A percentile compares a stretch with the other conserved stretches of the same genome.
These are phyloP conservation scores for Fusarium fracticaudum DNA, from an alignment of 2,329 filamentous ascomycete genomes.

Conservation along the genomic window DNA sequence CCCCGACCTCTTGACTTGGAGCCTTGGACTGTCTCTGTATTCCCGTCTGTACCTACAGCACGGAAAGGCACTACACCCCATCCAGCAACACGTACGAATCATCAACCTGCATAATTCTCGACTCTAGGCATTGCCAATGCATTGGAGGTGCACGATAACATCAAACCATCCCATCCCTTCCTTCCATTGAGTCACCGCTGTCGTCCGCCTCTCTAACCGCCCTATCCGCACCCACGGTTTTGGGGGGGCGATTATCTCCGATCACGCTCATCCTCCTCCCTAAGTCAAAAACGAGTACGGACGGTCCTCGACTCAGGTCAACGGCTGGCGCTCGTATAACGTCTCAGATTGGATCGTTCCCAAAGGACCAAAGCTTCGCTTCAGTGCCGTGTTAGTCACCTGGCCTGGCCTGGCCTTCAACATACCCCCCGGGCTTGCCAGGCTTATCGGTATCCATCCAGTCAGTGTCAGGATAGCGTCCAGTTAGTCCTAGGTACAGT, in stretches of 20 bases:
- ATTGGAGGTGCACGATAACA: constrained; percentile 27
- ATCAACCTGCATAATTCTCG: constrained; percentile 40
- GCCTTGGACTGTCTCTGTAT: constrained; percentile 6
- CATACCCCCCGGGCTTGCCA: constrained; percentile 7
- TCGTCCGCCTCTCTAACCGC: constrained; percentile 18
- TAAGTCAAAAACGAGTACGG: background rate
- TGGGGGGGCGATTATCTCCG: constrained; percentile 25
- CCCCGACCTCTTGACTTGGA: constrained; percentile 3
- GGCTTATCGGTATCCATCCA: constrained; percentile 14
- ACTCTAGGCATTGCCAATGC: constrained; percentile 13
- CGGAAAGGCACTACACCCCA: constrained; percentile 16
- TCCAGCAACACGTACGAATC: constrained; percentile 35
- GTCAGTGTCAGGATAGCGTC: background rate
- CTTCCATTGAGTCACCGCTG: constrained; percentile 32
- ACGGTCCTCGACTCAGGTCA: constrained; percentile 27
- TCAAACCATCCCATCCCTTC: constrained; percentile 20
- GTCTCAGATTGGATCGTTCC: constrained; percentile 20
- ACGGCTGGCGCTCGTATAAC: constrained; percentile 38
- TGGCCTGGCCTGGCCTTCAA: constrained; percentile 8
- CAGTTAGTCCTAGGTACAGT: constrained; percentile 9
- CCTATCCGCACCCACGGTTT: constrained; percentile 27
- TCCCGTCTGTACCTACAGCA: constrained; percentile 10
- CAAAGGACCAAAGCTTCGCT: constrained; percentile 27
- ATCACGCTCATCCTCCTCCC: constrained; percentile 29
- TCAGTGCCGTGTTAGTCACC: constrained; percentile 43